Base-by-base conservation (phyloP, 202 grass and related monocot species). In the Elaeis oleifera region DNA sequence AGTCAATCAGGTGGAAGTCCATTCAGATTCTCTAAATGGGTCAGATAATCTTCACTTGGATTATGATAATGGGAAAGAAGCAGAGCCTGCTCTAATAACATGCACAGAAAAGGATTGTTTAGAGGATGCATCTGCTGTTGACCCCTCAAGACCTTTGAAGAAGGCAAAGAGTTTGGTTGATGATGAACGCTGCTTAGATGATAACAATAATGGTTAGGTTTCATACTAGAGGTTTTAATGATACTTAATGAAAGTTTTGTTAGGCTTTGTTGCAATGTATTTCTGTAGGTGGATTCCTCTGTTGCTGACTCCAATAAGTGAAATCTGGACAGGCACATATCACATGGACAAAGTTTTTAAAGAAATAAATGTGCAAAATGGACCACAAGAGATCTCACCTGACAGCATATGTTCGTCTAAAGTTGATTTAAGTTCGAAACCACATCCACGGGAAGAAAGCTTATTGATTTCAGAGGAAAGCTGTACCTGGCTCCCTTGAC, bases 391-490 rank as follows among this genome's bases (percentile, higher is more conserved):
- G 2, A 31, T 64, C 28, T 81, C 57, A 60, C 50, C 61, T 31
- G 58, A 79, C 53, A 67, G 50, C 11, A 23, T 74, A 56, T 75
- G 48, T 76, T 75, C 80, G 51, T 84, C 77, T 71, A 81, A 65
- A 77, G 64, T 82, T 62, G 84, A 90, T 17, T 44, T 83, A 49
- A 67, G 73, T 44, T 53, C 63, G 59, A 76, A 77, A 61, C 73
- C 69, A 67, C 79, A 88, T 77, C 44, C 81, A 79, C 81, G 81
- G 62, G 91, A 96, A 90, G 69, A 56, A 90, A 90, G 76, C 80
- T 96, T 52, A 88, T 96, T 54, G 91, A 96, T 81, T 96, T 96
- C 62, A 78, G 81, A 56, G 91, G 78, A 68, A 96, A 96, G 63
- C 50, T 96, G 20, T 96, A 96, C 67, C 87, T 96, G 67, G 91